Base-by-base conservation (phyloP, 805 yeast genomes). In the Starmerella davenportii region DNA sequence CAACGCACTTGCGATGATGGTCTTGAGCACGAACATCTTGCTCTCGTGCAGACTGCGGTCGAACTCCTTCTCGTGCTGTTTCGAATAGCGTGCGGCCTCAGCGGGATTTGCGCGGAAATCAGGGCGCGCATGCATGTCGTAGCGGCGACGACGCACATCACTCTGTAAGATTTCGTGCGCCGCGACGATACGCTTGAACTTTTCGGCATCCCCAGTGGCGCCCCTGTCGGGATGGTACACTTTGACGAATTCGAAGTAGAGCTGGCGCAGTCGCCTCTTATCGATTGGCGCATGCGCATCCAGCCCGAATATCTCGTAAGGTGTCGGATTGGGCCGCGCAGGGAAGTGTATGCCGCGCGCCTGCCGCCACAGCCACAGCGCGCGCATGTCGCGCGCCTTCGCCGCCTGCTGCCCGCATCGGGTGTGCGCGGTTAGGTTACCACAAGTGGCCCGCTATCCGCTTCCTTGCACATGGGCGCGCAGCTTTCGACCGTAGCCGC, bases 401-500 rank as follows among this genome's bases (percentile, higher is more conserved):
- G n/a, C n/a, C n/a, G n/a, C n/a, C n/a, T n/a, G n/a, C n/a, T n/a
- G n/a, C n/a, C n/a, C n/a, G n/a, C n/a, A n/a, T n/a, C n/a, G n/a
- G n/a, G n/a, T n/a, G n/a, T n/a, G n/a, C n/a, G n/a, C n/a, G n/a
- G n/a, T n/a, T n/a, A n/a, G n/a, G n/a, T n/a, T n/a, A n/a, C n/a
- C n/a, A n/a, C n/a, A n/a, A n/a, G n/a, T n/a, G n/a, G n/a, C n/a
- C n/a, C n/a, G n/a, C n/a, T n/a, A n/a, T n/a, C n/a, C n/a, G n/a
- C n/a, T n/a, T 23, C 7, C 9, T 23, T 23, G 9, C 7, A 23
- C 11, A 84, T 85, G 95, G 95, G 95, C 14, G 81, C 80, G 13
- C 79, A 79, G 53, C 61, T 87, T 43, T 85, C 95, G 1, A 63
- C 80, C 25, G 60, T 82, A 54, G 80, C 94, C 8, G 95, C 94